A percentile compares a stretch with the other conserved stretches of the same genome.
These are phyloP conservation scores for Hordeum marinum DNA, from an alignment of 176 grass and related monocot genomes.

Conservation along the genomic window DNA sequence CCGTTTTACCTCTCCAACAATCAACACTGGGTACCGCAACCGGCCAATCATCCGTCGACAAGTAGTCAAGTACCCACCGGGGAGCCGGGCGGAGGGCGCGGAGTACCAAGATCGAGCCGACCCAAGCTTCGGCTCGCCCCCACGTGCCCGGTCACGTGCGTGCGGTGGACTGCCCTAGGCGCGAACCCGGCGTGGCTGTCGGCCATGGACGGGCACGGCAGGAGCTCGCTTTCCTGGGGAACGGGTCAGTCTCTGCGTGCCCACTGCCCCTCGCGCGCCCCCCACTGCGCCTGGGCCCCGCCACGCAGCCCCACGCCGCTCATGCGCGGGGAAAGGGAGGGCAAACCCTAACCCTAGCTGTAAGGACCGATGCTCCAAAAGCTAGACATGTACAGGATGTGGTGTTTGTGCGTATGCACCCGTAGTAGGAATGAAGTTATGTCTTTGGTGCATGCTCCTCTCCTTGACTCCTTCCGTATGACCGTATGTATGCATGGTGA, in stretches of 20 bases:
- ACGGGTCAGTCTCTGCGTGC: slow-evolving; percentile 14
- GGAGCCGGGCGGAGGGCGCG: slow-evolving; percentile 5
- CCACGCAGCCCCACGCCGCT: slow-evolving; percentile 6
- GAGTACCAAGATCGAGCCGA: slow-evolving; percentile 18
- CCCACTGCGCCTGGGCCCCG: slow-evolving; percentile 6
- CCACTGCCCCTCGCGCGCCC: background rate
- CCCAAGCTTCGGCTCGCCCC: slow-evolving; percentile 8
- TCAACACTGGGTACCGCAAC: slow-evolving; percentile 25
- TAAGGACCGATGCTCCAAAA: slow-evolving; percentile 19
- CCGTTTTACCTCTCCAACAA: slow-evolving; percentile 3
- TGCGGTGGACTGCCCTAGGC: slow-evolving; percentile 13
- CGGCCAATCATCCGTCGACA: slow-evolving; percentile 27
- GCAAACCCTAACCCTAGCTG: slow-evolving; percentile 41
- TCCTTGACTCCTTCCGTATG: background rate
- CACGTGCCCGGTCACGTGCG: slow-evolving; percentile 32
- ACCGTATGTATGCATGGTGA: background rate
- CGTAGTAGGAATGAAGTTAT: too few relatives aligned
- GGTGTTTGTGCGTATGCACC: background rate
- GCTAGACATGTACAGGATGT: background rate
- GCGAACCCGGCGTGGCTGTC: slow-evolving; percentile 39
- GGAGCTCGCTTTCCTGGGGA: slow-evolving; percentile 51
- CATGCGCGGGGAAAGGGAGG: background rate
- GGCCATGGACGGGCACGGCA: slow-evolving; percentile 42
- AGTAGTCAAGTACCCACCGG: slow-evolving; percentile 25
- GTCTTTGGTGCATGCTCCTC: background rate